phyloP scores from a whole-genome alignment of 2,329 filamentous ascomycete genomes.

The Fusarium sp. region DNA sequence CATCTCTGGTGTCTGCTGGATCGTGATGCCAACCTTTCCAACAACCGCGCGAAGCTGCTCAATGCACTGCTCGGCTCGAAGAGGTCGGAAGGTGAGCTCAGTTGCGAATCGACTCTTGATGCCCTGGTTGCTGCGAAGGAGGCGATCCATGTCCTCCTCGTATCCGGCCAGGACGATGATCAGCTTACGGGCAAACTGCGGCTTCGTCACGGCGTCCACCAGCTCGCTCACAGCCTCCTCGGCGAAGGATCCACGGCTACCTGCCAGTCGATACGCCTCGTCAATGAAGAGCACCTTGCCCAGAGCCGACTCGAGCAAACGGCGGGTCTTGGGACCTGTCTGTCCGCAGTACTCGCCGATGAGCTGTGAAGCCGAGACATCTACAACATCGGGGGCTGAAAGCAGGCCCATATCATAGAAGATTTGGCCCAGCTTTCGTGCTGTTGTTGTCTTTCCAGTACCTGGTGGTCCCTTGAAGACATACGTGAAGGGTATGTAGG shows the following conservation, averaged over 20 bases:
- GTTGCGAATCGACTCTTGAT: conserved; percentile 74
- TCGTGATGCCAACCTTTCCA: conserved; percentile 45
- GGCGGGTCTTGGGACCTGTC: conserved; percentile 73
- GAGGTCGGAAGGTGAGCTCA: conserved; percentile 65
- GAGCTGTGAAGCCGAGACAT: conserved; percentile 76
- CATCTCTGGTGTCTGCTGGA: conserved; percentile 41
- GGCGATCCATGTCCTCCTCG: conserved; percentile 71
- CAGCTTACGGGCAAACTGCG: conserved; percentile 68
- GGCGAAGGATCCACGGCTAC: conserved; percentile 65
- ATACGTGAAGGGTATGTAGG: conserved; percentile 72
- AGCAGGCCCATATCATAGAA: conserved; percentile 81
- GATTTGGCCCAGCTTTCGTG: conserved; percentile 76
- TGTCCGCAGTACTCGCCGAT: conserved; percentile 77
- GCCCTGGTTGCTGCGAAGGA: conserved; percentile 72
- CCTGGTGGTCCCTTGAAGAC: conserved; percentile 74
- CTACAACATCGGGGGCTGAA: conserved; percentile 68
- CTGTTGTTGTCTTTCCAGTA: conserved; percentile 79
- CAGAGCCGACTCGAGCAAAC: conserved; percentile 69
- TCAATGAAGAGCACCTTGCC: conserved; percentile 79
- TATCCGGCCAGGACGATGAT: conserved; percentile 78
- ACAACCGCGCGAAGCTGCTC: conserved; percentile 57
- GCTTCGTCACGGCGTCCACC: conserved; percentile 64
- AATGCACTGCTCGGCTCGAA: conserved; percentile 59
- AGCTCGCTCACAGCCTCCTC: conserved; percentile 66
- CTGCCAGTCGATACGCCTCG: conserved; percentile 73